Evolutionary conservation across 2,329 filamentous ascomycete species (phyloP).

Genomic region (Colletotrichum sp.): DNA sequence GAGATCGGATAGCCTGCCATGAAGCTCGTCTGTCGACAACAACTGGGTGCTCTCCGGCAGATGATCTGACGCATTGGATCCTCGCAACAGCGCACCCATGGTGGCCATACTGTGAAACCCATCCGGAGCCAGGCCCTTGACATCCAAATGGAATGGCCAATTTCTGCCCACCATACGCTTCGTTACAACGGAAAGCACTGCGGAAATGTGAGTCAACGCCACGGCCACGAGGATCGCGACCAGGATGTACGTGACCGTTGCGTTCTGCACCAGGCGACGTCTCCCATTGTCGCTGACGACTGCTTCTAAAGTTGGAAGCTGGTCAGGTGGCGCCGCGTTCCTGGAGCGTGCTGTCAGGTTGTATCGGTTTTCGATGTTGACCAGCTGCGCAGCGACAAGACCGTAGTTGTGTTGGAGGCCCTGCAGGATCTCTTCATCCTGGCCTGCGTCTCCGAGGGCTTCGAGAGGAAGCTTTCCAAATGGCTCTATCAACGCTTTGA

Average conservation of each 20-base stretch:
- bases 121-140: not conserved
- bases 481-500: not conserved
- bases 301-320: not conserved
- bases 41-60: not conserved
- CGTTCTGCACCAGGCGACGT: not conserved
- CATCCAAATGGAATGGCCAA: not conserved
- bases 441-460: not conserved
- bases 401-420: not conserved
- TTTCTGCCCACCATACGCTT: not conserved
- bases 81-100: not conserved
- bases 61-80: not conserved
- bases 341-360: not conserved
- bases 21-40: not conserved
- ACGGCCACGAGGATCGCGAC: not conserved
- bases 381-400: not conserved
- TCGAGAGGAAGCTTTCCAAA: not conserved
- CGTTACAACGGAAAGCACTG: not conserved
- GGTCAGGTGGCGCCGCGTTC: not conserved
- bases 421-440: not conserved
- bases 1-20: not conserved
- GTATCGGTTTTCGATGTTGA: not conserved
- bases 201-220: not conserved
- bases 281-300: not conserved
- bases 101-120: not conserved
- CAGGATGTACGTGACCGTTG: not conserved